Percentiles rank a stretch among this genome's conserved stretches.
Evolutionary conservation across 208 protist genomes (phyloP).

Genomic region (Leishmania tarentolae): DNA sequence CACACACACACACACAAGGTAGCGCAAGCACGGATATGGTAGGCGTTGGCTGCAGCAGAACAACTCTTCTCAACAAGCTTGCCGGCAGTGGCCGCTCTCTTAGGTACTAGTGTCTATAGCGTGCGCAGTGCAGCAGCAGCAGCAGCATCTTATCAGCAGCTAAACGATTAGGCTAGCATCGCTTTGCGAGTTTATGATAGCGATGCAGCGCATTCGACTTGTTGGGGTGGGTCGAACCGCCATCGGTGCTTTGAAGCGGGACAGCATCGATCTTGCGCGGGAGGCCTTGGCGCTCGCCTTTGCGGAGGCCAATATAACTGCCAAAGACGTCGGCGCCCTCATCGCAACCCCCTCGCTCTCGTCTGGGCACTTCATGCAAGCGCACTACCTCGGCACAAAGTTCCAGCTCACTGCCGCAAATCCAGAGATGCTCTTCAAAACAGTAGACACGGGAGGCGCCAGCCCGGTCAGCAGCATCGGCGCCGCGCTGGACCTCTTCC

Average conservation of each 20-base stretch:
- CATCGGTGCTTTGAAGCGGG: conserved; percentile 47
- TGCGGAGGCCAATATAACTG: conserved; percentile 44
- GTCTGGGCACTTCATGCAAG: conserved; percentile 72
- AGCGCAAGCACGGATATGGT: not conserved
- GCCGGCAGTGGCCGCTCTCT: not conserved
- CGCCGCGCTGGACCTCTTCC: conserved; percentile 52
- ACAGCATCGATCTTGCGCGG: conserved; percentile 39
- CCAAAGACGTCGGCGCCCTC: conserved; percentile 61
- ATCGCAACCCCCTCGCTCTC: conserved; percentile 83
- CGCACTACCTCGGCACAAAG: conserved; percentile 67
- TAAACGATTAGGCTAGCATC: not conserved
- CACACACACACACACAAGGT: not conserved
- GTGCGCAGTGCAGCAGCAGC: not conserved
- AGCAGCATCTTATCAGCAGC: too few relatives aligned
- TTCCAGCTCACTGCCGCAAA: conserved; percentile 41
- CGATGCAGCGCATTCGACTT: conserved; percentile 37
- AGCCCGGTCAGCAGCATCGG: conserved; percentile 63
- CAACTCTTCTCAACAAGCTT: not conserved
- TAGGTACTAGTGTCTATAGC: not conserved
- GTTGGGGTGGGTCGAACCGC: conserved; percentile 61
- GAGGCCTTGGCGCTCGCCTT: conserved; percentile 61
- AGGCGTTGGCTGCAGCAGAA: not conserved
- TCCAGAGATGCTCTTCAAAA: conserved; percentile 51
- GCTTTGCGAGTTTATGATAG: not conserved
- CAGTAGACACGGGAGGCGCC: conserved; percentile 72